Evolutionary conservation across 176 grass and related monocot species (phyloP), one percentile per base, ranked within the genome.

Genomic region (Avena atlantica): DNA sequence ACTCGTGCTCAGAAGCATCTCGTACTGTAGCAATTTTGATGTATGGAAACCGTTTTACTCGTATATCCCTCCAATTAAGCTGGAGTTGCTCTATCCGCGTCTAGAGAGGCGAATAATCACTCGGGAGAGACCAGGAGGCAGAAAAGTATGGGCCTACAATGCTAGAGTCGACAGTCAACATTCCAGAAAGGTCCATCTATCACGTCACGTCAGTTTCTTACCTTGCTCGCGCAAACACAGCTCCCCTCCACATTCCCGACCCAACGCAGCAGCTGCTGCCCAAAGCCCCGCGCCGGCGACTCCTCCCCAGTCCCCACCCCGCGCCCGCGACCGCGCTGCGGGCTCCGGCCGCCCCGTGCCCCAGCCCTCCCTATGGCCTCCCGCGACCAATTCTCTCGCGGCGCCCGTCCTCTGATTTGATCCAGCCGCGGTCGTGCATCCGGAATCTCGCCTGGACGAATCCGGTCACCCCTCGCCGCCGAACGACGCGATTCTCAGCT

Each of bases 201-300:
- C 19, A n/a, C 62, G 73, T 37, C 37, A 75, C 78, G 48, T 67
- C 79, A 36, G 52, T 65, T 50, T 48, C 20, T 69, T 71, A 81
- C 31, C 14, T 9, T 21, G 42, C 79, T 55, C 24, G 78, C 70
- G 68, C 68, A 80, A 52, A 50, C 45, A 47, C 12, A 7, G 45
- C 44, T 48, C 78, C 62, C 24, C 70, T 76, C 34, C 25, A 70
- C 56, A 37, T 69, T 76, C 71, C 56, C 78, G 12, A 42, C 82
- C 76, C 61, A 53, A 61, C 47, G 49, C 45, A 52, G 72, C 47
- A 48, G 72, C 49, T 0, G 16, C 10, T 37, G 60, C 67, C 58
- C 24, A 88, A 88, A 75, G 31, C 31, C 31, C 31, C 31, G 31
- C 80, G 84, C 48, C 80, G 80, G 77, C 79, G 77, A 65, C 83